Evolutionary conservation across 148 eudicot genomes (phyloP).

Genomic region (Camellia lanceoleosa): DNA sequence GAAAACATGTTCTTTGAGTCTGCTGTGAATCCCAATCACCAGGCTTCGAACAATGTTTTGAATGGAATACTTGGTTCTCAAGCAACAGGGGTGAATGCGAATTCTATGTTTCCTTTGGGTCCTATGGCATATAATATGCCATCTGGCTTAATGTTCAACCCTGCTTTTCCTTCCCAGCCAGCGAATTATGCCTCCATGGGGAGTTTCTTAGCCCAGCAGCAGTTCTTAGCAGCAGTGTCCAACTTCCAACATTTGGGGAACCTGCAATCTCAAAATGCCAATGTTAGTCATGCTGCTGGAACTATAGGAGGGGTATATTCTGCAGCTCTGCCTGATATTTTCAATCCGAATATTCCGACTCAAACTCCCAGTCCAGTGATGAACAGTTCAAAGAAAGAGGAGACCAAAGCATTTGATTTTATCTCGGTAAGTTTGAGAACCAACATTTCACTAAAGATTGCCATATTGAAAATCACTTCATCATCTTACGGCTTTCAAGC

Average conservation of each 20-base stretch:
- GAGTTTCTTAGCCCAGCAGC: slow-evolving; percentile 68
- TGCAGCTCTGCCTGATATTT: slow-evolving; percentile 76
- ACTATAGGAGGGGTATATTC: slow-evolving; percentile 34
- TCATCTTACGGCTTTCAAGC: neutral
- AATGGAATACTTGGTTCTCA: slow-evolving; percentile 42
- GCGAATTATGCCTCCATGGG: slow-evolving; percentile 68
- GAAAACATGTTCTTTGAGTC: slow-evolving; percentile 34
- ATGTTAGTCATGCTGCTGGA: slow-evolving; percentile 40
- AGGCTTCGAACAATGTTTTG: slow-evolving; percentile 28
- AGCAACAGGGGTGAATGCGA: slow-evolving; percentile 38
- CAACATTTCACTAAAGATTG: neutral
- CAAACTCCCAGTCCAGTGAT: slow-evolving; percentile 59
- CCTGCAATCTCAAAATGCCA: slow-evolving; percentile 49
- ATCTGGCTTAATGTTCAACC: slow-evolving; percentile 61
- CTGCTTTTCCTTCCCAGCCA: slow-evolving; percentile 59
- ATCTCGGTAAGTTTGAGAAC: slow-evolving; percentile 63
- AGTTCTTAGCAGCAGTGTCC: slow-evolving; percentile 79
- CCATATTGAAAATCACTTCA: neutral
- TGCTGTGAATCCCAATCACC: slow-evolving; percentile 31
- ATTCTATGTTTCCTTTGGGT: slow-evolving; percentile 61
- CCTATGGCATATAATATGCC: slow-evolving; percentile 53
- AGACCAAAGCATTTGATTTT: slow-evolving; percentile 88
- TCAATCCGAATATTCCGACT: slow-evolving; percentile 54
- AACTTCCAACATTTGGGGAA: slow-evolving; percentile 66
- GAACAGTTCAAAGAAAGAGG: slow-evolving; percentile 75